Conservation (phyloP, 352 stramenopile species). For the Phytophthora rubi region DNA sequence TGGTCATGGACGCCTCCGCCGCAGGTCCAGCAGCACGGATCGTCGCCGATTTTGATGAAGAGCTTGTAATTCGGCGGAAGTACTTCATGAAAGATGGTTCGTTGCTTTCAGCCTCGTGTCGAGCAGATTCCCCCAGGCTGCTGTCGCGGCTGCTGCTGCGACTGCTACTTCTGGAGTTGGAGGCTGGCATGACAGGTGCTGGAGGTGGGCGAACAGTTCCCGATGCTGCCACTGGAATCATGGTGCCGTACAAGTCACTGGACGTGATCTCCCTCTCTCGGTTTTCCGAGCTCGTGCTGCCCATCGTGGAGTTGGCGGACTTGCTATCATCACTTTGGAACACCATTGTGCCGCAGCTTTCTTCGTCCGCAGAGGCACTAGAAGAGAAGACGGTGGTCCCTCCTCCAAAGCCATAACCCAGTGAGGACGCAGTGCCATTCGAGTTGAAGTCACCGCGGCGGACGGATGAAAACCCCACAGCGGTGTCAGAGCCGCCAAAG, state of each 20-base stretch:
- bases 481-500: slow-evolving; percentile 33
- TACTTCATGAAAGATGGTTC: slow-evolving; percentile 89
- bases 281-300: slow-evolving; percentile 15
- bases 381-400: slow-evolving; percentile 38
- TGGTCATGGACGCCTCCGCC: slow-evolving; percentile 20
- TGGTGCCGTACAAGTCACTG: slow-evolving; percentile 67
- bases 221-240: slow-evolving; percentile 39
- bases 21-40: slow-evolving; percentile 36
- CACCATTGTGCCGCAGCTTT: slow-evolving; percentile 61
- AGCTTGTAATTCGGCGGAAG: slow-evolving; percentile 57
- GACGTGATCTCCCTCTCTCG: slow-evolving; percentile 48
- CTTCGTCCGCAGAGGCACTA: slow-evolving; percentile 3
- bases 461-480: slow-evolving; percentile 40
- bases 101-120: slow-evolving; percentile 28
- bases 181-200: slow-evolving; percentile 23
- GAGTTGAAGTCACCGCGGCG: slow-evolving; percentile 25
- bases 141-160: slow-evolving; percentile 13
- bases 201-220: slow-evolving; percentile 27
- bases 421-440: background rate
- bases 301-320: slow-evolving; percentile 17
- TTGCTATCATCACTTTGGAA: slow-evolving; percentile 41
- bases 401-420: slow-evolving; percentile 8
- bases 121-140: slow-evolving; percentile 19
- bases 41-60: slow-evolving; percentile 23
- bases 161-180: slow-evolving; percentile 33